Evolutionary conservation across 1,284 basidiomycete species (phyloP).

Genomic region (Golubevia sp.): DNA sequence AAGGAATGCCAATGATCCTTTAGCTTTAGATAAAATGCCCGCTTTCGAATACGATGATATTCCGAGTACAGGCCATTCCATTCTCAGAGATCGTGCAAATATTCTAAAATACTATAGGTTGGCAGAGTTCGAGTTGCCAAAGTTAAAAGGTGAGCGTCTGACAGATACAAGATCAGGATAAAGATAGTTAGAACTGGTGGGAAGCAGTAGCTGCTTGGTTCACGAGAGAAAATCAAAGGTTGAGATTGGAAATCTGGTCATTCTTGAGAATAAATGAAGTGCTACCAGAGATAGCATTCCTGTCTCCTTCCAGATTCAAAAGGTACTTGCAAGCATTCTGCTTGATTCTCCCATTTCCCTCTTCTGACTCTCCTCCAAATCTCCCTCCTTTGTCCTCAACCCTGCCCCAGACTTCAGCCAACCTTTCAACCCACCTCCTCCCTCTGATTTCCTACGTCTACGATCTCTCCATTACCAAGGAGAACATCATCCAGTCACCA

Average conservation of each 20-base stretch:
- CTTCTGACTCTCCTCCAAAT: background rate
- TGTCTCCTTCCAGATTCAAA: too few species aligned
- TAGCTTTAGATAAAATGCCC: slow-evolving; percentile 36
- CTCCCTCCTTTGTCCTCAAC: background rate
- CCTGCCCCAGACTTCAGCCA: slow-evolving; percentile 42
- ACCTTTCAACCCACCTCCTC: slow-evolving; percentile 44
- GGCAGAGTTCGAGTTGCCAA: slow-evolving; percentile 50
- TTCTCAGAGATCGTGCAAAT: slow-evolving; percentile 41
- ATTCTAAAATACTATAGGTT: slow-evolving; percentile 42
- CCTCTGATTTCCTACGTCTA: slow-evolving; percentile 31
- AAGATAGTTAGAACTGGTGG: too few species aligned
- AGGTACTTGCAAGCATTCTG: too few species aligned
- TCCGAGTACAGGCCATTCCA: slow-evolving; percentile 47
- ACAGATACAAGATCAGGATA: too few species aligned
- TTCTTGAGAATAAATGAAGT: too few species aligned
- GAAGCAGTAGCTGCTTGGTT: background rate
- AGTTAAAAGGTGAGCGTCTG: slow-evolving; percentile 30
- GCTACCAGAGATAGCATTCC: too few species aligned
- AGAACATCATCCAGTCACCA: slow-evolving; percentile 57
- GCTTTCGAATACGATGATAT: slow-evolving; percentile 55
- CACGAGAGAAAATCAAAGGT: background rate
- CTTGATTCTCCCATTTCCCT: background rate
- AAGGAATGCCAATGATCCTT: slow-evolving; percentile 24
- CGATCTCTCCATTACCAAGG: slow-evolving; percentile 62
- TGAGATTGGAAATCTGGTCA: too few species aligned